Conservation (phyloP, 139 green algal species). For the Coelastrella sp. region DNA sequence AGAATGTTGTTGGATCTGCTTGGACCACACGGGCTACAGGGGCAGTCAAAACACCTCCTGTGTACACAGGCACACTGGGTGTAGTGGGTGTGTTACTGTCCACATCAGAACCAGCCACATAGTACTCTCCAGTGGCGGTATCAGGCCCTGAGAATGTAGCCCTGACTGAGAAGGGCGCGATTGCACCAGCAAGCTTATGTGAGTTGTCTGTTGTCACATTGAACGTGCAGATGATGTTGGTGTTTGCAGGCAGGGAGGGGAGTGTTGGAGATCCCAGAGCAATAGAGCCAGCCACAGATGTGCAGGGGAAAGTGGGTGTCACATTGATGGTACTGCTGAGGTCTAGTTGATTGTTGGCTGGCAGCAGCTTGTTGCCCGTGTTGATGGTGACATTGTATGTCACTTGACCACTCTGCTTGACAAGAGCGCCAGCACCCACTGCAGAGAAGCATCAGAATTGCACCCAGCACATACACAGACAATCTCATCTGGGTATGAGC, state of each 20-base stretch:
- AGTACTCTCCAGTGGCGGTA: neutral
- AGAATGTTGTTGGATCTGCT: neutral
- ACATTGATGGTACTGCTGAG: no score
- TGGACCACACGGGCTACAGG: neutral
- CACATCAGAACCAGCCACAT: neutral
- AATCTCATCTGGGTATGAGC: no score
- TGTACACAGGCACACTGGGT: neutral
- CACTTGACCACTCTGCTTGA: no score
- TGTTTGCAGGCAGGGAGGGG: neutral
- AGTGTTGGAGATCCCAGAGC: no score
- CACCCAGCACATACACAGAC: no score
- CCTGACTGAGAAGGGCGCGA: neutral
- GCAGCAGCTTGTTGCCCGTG: no score
- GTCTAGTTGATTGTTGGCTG: no score
- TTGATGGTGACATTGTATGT: no score
- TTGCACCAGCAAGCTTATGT: neutral
- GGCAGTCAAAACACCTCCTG: neutral
- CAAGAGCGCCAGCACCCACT: no score
- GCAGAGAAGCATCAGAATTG: no score
- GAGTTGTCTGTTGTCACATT: neutral
- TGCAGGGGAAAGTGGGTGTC: no score
- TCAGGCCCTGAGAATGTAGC: neutral
- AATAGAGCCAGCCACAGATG: no score
- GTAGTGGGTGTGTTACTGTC: neutral
- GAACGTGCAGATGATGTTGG: neutral